Conservation (phyloP, 805 yeast species). For the Candida nonsorbophila region DNA sequence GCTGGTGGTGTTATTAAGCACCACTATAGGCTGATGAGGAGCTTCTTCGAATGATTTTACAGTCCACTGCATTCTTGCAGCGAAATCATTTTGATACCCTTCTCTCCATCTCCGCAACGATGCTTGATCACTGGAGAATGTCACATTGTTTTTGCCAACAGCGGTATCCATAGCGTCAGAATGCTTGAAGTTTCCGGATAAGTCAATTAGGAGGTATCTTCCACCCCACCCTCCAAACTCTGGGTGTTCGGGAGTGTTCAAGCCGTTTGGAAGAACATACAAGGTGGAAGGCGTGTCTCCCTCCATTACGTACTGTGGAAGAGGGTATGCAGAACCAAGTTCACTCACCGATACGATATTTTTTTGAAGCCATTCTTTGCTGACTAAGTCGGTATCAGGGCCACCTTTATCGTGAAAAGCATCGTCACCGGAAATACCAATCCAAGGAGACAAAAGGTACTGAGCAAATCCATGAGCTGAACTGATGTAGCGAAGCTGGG, state of each 20-base stretch:
- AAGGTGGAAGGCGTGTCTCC: slow-evolving; percentile 25
- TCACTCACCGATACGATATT: slow-evolving; percentile 17
- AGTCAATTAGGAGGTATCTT: slow-evolving; percentile 17
- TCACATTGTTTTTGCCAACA: slow-evolving; percentile 12
- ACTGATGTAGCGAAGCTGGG: slow-evolving; percentile 15
- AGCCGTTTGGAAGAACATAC: slow-evolving; percentile 22
- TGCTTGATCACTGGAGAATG: slow-evolving; percentile 15
- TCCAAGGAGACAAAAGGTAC: slow-evolving; percentile 22
- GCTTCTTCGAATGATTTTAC: slow-evolving; percentile 16
- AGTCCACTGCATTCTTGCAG: slow-evolving; percentile 26
- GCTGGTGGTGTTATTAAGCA: slow-evolving; percentile 14
- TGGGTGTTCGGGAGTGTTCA: slow-evolving; percentile 21
- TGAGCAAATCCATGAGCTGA: slow-evolving; percentile 21
- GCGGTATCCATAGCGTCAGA: slow-evolving; percentile 17
- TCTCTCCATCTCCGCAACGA: slow-evolving; percentile 30
- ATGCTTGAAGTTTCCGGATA: slow-evolving; percentile 14
- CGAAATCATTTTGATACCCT: slow-evolving; percentile 22
- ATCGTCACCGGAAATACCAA: slow-evolving; percentile 22
- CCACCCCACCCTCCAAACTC: slow-evolving; percentile 31
- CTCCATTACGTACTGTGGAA: slow-evolving; percentile 18
- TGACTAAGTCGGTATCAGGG: slow-evolving; percentile 15
- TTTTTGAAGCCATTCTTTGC: slow-evolving; percentile 17
- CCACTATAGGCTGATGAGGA: slow-evolving; percentile 18
- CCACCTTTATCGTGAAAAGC: slow-evolving; percentile 18
- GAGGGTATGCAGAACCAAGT: slow-evolving; percentile 19